Evolutionary conservation across 495 filamentous ascomycete species (phyloP).

Genomic region (Trichoderma gamsii): DNA sequence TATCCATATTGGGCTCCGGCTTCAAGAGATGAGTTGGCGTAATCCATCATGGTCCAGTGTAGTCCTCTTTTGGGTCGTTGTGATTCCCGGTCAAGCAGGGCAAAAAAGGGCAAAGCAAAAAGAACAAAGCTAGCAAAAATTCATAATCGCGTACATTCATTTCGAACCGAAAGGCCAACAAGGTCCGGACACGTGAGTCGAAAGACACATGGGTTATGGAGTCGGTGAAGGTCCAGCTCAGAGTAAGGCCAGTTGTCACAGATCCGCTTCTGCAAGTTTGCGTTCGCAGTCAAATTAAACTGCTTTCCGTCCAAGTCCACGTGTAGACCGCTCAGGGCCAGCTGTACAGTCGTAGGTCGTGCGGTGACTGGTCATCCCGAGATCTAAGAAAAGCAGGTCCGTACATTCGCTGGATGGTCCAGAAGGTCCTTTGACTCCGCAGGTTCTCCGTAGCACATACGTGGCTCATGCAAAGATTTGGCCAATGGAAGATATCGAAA

Average conservation of each 20-base stretch:
- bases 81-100: background rate
- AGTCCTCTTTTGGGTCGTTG: background rate
- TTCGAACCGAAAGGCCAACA: constrained; percentile 11
- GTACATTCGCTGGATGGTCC: constrained; percentile 1
- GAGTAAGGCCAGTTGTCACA: constrained; percentile 11
- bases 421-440: constrained; percentile 6
- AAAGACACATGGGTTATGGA: background rate
- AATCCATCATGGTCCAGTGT: background rate
- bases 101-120: background rate
- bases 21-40: constrained; percentile 13
- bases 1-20: background rate
- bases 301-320: constrained; percentile 4
- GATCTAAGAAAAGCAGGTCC: constrained; percentile 12
- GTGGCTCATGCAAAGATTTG: constrained; percentile 6
- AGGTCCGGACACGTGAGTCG: constrained; percentile 11
- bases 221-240: constrained; percentile 13
- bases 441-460: constrained; percentile 10
- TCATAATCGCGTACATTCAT: constrained; percentile 15
- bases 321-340: constrained; percentile 9
- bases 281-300: constrained; percentile 12
- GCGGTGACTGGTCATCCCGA: constrained; percentile 4
- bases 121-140: background rate
- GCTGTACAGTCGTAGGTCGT: constrained; percentile 8
- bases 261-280: constrained; percentile 9
- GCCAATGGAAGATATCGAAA: constrained; percentile 12